Evolutionary conservation across 2,329 filamentous ascomycete species (phyloP).

Genomic region (Thelonectria rubi): DNA sequence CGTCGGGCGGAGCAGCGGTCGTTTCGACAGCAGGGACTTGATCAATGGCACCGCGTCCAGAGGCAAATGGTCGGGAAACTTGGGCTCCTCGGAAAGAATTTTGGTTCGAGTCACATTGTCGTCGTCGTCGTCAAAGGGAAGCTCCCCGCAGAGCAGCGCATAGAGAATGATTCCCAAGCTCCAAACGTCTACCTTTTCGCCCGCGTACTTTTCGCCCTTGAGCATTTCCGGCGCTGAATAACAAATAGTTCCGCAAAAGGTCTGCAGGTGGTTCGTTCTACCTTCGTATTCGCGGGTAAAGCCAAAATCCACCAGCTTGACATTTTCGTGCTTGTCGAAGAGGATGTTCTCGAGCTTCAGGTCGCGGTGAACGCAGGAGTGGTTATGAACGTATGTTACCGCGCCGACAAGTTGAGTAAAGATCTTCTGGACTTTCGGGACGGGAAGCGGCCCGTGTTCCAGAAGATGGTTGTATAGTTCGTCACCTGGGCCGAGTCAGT

Average conservation of each 20-base stretch:
- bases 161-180: conserved; percentile 87
- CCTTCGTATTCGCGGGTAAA: conserved; percentile 98
- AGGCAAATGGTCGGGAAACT: conserved; percentile 82
- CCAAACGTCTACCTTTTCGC: conserved; percentile 98
- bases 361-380: conserved; percentile 95
- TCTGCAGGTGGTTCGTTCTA: conserved; percentile 92
- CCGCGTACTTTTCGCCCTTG: conserved; percentile 96
- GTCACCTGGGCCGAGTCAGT: conserved; percentile 70
- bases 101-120: conserved; percentile 85
- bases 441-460: conserved; percentile 82
- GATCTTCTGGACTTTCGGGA: conserved; percentile 90
- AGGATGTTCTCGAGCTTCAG: conserved; percentile 92
- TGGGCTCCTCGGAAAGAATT: conserved; percentile 87
- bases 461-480: conserved; percentile 97
- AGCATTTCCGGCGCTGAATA: conserved; percentile 99
- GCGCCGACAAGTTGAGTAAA: conserved; percentile 96
- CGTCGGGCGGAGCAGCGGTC: conserved; percentile 82
- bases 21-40: conserved; percentile 84
- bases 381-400: conserved; percentile 92
- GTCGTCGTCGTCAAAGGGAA: conserved; percentile 96
- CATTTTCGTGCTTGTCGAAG: conserved; percentile 95
- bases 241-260: conserved; percentile 96
- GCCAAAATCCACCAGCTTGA: conserved; percentile 97
- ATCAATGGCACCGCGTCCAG: conserved; percentile 81
- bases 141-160: conserved; percentile 81